phyloP scores from a whole-genome alignment of 352 stramenopile genomes.

The Phytophthora hybrid region DNA sequence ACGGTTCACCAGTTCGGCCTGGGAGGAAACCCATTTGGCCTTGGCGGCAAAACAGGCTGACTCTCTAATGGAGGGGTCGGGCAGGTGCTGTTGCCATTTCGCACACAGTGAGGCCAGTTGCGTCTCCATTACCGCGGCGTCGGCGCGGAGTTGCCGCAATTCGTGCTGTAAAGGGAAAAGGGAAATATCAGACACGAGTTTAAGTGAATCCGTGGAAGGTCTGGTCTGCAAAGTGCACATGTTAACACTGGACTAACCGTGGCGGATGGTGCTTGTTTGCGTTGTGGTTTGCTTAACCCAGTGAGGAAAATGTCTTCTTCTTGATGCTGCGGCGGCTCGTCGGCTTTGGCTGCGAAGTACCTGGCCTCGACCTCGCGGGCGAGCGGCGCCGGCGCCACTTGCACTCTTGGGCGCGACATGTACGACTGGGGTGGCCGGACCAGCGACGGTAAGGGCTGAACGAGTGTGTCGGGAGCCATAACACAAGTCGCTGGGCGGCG shows the following conservation, averaged over 20 bases:
- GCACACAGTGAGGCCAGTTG: slow-evolving; percentile 48
- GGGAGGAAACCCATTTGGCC: slow-evolving; percentile 57
- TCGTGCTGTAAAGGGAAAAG: slow-evolving; percentile 47
- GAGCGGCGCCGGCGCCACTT: background rate
- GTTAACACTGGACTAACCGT: slow-evolving; percentile 35
- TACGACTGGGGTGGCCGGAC: background rate
- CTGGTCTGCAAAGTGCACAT: background rate
- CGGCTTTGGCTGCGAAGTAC: slow-evolving; percentile 4
- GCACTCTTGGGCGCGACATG: background rate
- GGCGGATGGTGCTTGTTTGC: slow-evolving; percentile 44
- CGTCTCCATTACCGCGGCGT: slow-evolving; percentile 51
- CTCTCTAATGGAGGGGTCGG: slow-evolving; percentile 41
- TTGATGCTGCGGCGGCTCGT: background rate
- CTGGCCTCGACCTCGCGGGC: slow-evolving; percentile 17
- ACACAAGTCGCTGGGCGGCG: background rate
- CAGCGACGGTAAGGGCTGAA: slow-evolving; percentile 25
- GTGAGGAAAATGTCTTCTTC: slow-evolving; percentile 50
- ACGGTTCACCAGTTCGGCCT: slow-evolving; percentile 61
- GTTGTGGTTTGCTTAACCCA: slow-evolving; percentile 39
- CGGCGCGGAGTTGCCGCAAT: slow-evolving; percentile 54
- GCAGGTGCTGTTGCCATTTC: slow-evolving; percentile 58
- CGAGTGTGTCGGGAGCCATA: slow-evolving; percentile 33
- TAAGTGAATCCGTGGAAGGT: background rate
- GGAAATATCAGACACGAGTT: background rate
- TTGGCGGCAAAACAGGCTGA: slow-evolving; percentile 58